Base-by-base conservation (phyloP, 495 filamentous ascomycete genomes). In the Bathelium albidoporum region DNA sequence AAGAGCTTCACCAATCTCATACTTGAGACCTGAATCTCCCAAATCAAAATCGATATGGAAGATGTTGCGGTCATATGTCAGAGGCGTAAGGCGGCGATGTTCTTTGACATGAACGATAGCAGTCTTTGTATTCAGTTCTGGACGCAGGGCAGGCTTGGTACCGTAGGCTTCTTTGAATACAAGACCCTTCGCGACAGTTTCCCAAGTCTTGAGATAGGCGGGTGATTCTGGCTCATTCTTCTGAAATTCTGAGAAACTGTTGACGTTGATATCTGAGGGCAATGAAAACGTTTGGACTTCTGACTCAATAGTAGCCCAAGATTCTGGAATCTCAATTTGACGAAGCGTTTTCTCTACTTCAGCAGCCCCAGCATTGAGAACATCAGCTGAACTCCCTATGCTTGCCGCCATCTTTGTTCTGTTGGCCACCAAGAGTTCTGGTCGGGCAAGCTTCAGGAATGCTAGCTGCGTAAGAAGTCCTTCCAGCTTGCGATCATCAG, bases 1-100 rank as follows among this genome's bases (percentile, higher is more conserved):
- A 11, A 98, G 87, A n/a, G 94, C 94, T 76, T 98, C 95, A 60
- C 94, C 94, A 72, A 98, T 97, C 66, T 95, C 89, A 74, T 98
- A 98, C 26, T 82, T 94, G 63, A 98, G 85, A 52, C 91, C 91
- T 39, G 91, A 94, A 68, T 85, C 77, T 58, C 91, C 91, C 22
- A 97, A 83, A 73, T 97, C 94, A 71, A 98, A 98, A 75, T 98
- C 94, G 67, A 98, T 97, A 78, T 98, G 94, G 87, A 98, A 98
- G 75, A 98, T 97, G 79, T 98, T 97, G 34, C 94, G 89, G 73
- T 96, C 93, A 74, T 98, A 98, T 12, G 87, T 87, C 53, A 74
- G 69, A 22, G 94, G 94, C 0, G 94, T 98, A 53, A 98, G 82
- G 52, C 94, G 83, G 62, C 92, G 87, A 76, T 96, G 96, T 78